A percentile compares a stretch with the other conserved stretches of the same genome.
These are phyloP conservation scores for Capillidium heterosporum DNA, from an alignment of 371 early-diverging fungal genomes.

Conservation along the genomic window DNA sequence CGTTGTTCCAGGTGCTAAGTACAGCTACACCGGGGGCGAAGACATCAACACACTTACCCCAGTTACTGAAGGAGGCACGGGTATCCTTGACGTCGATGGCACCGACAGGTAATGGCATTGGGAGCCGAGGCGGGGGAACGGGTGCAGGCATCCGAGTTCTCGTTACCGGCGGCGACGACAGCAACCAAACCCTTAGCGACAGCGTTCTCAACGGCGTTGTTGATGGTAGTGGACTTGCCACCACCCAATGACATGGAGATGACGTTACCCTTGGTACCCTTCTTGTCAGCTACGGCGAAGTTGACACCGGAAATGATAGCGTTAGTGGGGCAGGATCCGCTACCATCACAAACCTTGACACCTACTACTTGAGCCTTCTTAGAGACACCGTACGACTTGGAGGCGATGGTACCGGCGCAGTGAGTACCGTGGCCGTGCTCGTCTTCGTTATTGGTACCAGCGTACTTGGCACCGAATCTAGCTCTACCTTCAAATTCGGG, in stretches of 20 bases:
- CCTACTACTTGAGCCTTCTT: conserved; percentile 59
- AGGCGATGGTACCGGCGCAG: conserved; percentile 10
- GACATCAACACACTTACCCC: conserved; percentile 48
- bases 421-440: conserved; percentile 45
- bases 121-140: conserved; percentile 37
- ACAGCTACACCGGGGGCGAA: conserved; percentile 34
- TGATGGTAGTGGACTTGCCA: conserved; percentile 8
- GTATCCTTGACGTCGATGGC: conserved; percentile 34
- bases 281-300: neutral
- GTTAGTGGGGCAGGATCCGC: conserved; percentile 11
- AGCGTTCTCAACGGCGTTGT: conserved; percentile 18
- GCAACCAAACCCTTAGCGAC: conserved; percentile 22
- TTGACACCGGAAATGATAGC: conserved; percentile 11
- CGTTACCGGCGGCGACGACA: conserved; percentile 47
- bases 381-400: neutral
- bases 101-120: conserved; percentile 38
- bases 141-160: conserved; percentile 25
- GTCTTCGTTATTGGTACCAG: conserved; percentile 24
- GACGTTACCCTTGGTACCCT: conserved; percentile 6
- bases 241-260: conserved; percentile 38
- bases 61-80: conserved; percentile 49
- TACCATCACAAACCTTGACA: conserved; percentile 41
- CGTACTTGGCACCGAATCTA: conserved; percentile 47
- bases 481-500: conserved; percentile 55
- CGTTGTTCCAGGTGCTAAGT: conserved; percentile 17